Evolutionary conservation across 169 alveolate species (phyloP).

Genomic region (Babesia caballi): DNA sequence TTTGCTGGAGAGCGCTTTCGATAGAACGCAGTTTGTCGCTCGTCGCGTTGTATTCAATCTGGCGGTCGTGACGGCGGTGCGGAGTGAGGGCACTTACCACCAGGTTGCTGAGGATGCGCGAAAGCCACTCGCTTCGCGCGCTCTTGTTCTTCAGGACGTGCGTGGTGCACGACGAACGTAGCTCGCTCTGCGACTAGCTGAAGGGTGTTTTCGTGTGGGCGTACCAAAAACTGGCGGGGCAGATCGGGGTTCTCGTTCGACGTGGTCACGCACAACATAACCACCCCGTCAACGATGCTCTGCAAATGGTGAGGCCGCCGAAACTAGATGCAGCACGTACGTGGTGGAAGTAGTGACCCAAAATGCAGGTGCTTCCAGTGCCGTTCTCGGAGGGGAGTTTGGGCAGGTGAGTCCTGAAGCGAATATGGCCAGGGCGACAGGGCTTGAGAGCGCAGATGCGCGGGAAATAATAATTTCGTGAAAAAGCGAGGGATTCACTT

Average conservation of each 20-base stretch:
- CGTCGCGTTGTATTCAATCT: slow-evolving; percentile 57
- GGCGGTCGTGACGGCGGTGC: background rate
- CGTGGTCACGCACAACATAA: slow-evolving; percentile 31
- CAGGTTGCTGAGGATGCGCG: slow-evolving; percentile 31
- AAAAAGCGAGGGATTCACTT: too few relatives aligned
- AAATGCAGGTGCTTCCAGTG: slow-evolving; percentile 6
- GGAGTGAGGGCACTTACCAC: slow-evolving; percentile 38
- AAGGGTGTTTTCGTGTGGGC: background rate
- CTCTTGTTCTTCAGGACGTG: slow-evolving; percentile 34
- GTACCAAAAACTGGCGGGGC: slow-evolving; percentile 52
- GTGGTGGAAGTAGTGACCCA: slow-evolving; percentile 47
- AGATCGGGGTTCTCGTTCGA: slow-evolving; percentile 33
- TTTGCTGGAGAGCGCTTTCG: slow-evolving; percentile 29
- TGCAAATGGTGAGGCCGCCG: background rate
- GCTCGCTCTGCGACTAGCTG: slow-evolving; percentile 22
- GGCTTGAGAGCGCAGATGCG: background rate
- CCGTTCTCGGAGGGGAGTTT: slow-evolving; percentile 23
- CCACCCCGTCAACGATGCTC: slow-evolving; percentile 24
- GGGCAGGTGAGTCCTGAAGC: slow-evolving; percentile 29
- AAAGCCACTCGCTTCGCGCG: slow-evolving; percentile 32
- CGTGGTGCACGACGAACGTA: slow-evolving; percentile 15
- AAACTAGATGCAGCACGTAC: background rate
- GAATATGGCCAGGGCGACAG: background rate
- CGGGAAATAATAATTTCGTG: too few relatives aligned
- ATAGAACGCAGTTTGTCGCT: slow-evolving; percentile 48